Percentiles rank a stretch among this genome's conserved stretches.
These are phyloP conservation scores for Colletotrichum costaricense DNA, from an alignment of 2,329 filamentous ascomycete species.

Conservation along the genomic window DNA sequence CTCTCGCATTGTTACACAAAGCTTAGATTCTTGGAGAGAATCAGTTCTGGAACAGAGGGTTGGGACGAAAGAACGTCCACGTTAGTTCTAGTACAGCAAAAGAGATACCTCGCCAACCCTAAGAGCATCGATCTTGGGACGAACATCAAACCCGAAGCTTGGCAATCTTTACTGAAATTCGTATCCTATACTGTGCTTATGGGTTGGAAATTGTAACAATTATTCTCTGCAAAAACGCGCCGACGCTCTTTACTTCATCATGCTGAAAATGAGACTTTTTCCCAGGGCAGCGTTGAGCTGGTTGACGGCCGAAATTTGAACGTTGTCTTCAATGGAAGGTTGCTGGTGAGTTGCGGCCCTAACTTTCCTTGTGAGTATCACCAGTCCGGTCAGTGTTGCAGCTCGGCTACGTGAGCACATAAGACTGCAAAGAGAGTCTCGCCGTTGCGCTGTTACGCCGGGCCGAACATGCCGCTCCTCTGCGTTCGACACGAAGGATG, in stretches of 20 bases:
- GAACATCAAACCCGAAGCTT: slow-evolving; percentile 29
- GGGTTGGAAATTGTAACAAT: not conserved
- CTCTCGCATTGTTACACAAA: not conserved
- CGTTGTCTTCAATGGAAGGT: not conserved
- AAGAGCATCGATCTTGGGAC: slow-evolving; percentile 6
- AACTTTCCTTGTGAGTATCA: not conserved
- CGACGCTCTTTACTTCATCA: not conserved
- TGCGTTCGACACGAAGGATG: not conserved
- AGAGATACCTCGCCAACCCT: too few species aligned
- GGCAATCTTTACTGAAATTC: not conserved
- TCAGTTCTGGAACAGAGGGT: too few species aligned
- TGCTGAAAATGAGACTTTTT: not conserved
- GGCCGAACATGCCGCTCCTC: not conserved
- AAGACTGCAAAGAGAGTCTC: not conserved
- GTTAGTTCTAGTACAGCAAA: not conserved
- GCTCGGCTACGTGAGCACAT: too few species aligned
- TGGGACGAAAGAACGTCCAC: too few species aligned
- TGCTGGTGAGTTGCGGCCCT: too few species aligned
- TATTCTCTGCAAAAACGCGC: too few species aligned
- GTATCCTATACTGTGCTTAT: not conserved
- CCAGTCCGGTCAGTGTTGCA: not conserved
- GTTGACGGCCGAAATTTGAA: not conserved
- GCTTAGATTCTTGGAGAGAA: not conserved
- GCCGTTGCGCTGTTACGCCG: too few species aligned
- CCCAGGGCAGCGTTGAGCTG: not conserved